A percentile compares a stretch with the other conserved stretches of the same genome.
Conservation (phyloP, 2,329 filamentous ascomycete genomes). For the Penicillium hordei region DNA sequence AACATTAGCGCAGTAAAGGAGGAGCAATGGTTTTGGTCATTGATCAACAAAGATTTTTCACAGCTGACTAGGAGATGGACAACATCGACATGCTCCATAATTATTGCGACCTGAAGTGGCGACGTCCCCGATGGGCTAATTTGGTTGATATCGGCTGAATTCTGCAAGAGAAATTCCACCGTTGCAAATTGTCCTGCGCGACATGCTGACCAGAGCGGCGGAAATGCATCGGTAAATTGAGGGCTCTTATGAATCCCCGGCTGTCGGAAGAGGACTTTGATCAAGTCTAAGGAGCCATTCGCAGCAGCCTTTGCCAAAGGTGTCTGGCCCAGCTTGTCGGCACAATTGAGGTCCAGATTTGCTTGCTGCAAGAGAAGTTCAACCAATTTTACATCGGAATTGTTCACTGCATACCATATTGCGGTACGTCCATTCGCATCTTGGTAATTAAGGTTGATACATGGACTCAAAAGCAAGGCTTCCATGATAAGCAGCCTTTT, state of each 20-base stretch:
- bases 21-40: background rate
- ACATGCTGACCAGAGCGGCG: background rate
- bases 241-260: background rate
- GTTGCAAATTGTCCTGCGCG: background rate
- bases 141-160: background rate
- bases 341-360: background rate
- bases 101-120: background rate
- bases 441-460: background rate
- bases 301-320: background rate
- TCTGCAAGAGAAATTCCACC: background rate
- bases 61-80: background rate
- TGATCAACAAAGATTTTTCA: background rate
- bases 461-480: constrained; percentile 1
- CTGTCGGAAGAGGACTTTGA: background rate
- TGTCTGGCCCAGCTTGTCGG: background rate
- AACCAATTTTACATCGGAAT: background rate
- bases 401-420: background rate
- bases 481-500: background rate
- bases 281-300: background rate
- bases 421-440: background rate
- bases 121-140: background rate
- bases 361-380: background rate
- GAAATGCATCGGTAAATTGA: background rate
- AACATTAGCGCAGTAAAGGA: background rate
- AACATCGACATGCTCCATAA: background rate